Conservation (phyloP, 2,329 filamentous ascomycete genomes). For the Juglanconis oblonga region DNA sequence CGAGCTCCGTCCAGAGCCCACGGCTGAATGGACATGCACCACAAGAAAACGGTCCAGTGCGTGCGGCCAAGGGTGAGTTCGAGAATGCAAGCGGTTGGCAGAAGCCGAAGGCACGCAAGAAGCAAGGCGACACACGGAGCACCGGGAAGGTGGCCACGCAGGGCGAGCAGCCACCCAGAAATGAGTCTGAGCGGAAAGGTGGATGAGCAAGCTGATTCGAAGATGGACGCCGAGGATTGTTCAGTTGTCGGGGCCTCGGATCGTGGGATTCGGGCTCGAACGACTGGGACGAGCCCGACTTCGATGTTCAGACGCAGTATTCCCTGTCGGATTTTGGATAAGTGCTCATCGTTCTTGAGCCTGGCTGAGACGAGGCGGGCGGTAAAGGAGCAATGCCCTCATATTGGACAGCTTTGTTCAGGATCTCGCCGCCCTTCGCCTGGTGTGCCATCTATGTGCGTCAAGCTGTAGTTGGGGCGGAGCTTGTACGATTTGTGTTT, state of each 20-base stretch:
- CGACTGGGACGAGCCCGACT: background rate
- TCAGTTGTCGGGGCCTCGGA: background rate
- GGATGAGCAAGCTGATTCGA: constrained; percentile 40
- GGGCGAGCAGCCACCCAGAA: constrained; percentile 54
- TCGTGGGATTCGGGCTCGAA: background rate
- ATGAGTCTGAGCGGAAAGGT: constrained; percentile 61
- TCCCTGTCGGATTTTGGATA: constrained; percentile 18
- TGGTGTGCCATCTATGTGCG: constrained; percentile 15
- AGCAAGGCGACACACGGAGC: constrained; percentile 47
- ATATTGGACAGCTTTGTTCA: constrained; percentile 25
- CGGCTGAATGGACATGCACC: constrained; percentile 36
- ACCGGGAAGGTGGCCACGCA: constrained; percentile 38
- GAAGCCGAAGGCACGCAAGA: constrained; percentile 55
- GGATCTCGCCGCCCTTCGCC: constrained; percentile 16
- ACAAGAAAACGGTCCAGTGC: constrained; percentile 51
- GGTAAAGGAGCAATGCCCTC: constrained; percentile 5
- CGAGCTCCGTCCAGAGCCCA: constrained; percentile 25
- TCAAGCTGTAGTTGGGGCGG: constrained; percentile 7
- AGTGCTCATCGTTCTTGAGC: constrained; percentile 2
- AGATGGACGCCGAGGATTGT: background rate
- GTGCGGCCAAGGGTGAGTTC: constrained; percentile 52
- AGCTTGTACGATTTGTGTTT: constrained; percentile 13
- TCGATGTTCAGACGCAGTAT: background rate
- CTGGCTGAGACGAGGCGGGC: background rate
- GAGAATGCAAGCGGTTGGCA: constrained; percentile 51